These are phyloP conservation scores for Tephrocybe sp. DNA, from an alignment of 768 basidiomycete genomes.

Conservation along the genomic window DNA sequence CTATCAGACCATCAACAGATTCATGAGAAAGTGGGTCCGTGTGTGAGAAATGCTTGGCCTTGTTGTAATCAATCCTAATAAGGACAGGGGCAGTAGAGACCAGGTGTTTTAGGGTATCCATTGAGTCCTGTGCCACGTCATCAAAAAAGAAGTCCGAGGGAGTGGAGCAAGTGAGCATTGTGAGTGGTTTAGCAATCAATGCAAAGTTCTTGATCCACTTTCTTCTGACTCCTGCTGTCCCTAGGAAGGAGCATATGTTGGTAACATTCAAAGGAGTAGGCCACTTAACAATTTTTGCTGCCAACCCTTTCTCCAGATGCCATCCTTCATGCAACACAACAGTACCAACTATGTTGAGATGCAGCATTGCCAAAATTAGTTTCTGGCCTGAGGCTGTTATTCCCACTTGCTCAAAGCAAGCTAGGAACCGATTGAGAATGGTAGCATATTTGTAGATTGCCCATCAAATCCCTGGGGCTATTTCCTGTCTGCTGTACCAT, in stretches of 20 bases:
- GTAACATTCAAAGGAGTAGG: constrained; percentile 8
- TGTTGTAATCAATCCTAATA: constrained; percentile 31
- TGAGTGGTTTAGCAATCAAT: constrained; percentile 24
- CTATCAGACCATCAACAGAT: constrained; percentile 21
- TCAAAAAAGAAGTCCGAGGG: constrained; percentile 26
- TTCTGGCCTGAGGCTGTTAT: background rate
- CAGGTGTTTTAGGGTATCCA: constrained; percentile 22
- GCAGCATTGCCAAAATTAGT: background rate
- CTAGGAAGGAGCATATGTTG: constrained; percentile 26
- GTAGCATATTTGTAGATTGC: constrained; percentile 22
- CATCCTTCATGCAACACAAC: constrained; percentile 31
- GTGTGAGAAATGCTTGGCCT: background rate
- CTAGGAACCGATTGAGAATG: background rate
- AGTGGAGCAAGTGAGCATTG: constrained; percentile 6
- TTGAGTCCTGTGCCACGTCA: constrained; percentile 20
- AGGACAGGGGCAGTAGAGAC: constrained; percentile 25
- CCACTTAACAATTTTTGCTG: constrained; percentile 28
- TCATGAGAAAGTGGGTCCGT: constrained; percentile 7
- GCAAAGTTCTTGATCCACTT: constrained; percentile 26
- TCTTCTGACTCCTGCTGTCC: constrained; percentile 19
- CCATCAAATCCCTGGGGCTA: constrained; percentile 21
- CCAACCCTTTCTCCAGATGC: constrained; percentile 22
- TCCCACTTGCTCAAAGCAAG: background rate
- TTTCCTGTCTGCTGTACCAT: constrained; percentile 11
- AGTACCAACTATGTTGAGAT: background rate